These are phyloP conservation scores for Microthlaspi erraticum DNA, from an alignment of 345 rosid species.

Conservation along the genomic window DNA sequence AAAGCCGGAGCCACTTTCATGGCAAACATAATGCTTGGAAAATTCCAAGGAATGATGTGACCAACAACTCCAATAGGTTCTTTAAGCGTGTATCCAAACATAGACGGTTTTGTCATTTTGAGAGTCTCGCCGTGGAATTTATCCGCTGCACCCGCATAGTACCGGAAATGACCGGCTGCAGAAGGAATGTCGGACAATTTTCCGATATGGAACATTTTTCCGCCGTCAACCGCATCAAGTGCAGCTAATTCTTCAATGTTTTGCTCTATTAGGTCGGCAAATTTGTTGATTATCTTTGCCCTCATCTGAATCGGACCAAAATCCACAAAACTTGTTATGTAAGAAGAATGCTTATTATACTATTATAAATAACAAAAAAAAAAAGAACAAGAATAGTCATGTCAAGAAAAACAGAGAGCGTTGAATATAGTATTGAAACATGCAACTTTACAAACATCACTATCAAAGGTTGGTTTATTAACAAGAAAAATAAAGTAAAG, in stretches of 20 bases:
- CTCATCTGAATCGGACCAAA: slow-evolving; percentile 55
- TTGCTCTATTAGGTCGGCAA: slow-evolving; percentile 68
- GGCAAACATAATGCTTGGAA: slow-evolving; percentile 67
- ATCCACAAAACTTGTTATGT: not conserved
- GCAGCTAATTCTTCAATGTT: slow-evolving; percentile 70
- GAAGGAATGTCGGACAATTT: slow-evolving; percentile 63
- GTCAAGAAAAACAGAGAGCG: not conserved
- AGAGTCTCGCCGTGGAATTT: slow-evolving; percentile 82
- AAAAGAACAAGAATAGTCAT: not conserved
- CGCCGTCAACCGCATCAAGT: slow-evolving; percentile 68
- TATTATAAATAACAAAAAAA: not conserved
- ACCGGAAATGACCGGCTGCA: slow-evolving; percentile 49
- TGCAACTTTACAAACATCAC: not conserved
- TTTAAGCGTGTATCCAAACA: slow-evolving; percentile 71
- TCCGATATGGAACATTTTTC: slow-evolving; percentile 54
- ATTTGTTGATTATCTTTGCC: slow-evolving; percentile 61
- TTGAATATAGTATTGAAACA: not conserved
- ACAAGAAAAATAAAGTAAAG: not conserved
- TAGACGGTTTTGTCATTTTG: slow-evolving; percentile 55
- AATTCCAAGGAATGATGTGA: slow-evolving; percentile 89
- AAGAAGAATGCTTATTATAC: not conserved
- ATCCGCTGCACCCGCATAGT: slow-evolving; percentile 90
- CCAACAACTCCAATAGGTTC: slow-evolving; percentile 91
- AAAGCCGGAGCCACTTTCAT: slow-evolving; percentile 71
- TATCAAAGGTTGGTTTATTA: not conserved